Percentiles rank a stretch among this genome's conserved stretches.
Evolutionary conservation across 495 filamentous ascomycete genomes (phyloP).

Genomic region (Rhizodiscina lignyota): DNA sequence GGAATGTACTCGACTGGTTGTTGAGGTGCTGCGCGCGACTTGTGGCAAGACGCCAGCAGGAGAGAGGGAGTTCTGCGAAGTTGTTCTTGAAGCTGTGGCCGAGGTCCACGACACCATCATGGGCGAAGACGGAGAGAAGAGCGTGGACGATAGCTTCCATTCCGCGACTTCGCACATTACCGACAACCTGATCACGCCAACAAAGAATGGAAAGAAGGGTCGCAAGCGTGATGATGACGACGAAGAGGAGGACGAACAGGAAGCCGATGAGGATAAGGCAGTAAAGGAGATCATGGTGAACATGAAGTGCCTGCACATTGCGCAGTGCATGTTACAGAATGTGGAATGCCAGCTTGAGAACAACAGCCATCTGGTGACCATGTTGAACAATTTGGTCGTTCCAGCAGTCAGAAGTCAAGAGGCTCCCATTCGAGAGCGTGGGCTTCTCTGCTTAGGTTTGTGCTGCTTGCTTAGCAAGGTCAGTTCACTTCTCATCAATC

Average conservation of each 20-base stretch:
- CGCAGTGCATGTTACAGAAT: constrained; percentile 92
- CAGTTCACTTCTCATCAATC: constrained; percentile 7
- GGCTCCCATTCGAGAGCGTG: constrained; percentile 78
- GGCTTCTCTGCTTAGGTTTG: constrained; percentile 75
- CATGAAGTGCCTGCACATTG: constrained; percentile 95
- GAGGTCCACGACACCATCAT: constrained; percentile 88
- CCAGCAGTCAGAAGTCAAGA: constrained; percentile 89
- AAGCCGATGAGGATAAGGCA: constrained; percentile 64
- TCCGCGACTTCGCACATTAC: constrained; percentile 75
- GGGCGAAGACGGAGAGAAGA: constrained; percentile 17
- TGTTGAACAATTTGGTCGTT: constrained; percentile 92
- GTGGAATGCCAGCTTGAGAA: constrained; percentile 69
- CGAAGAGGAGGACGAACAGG: constrained; percentile 31
- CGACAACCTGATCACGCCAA: constrained; percentile 35
- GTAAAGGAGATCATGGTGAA: constrained; percentile 86
- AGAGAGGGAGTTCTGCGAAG: constrained; percentile 83
- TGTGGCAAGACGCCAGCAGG: constrained; percentile 62
- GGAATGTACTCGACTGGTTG: constrained; percentile 73
- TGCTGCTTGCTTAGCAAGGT: constrained; percentile 81
- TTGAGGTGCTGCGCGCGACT: constrained; percentile 66
- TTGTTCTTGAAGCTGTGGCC: constrained; percentile 83
- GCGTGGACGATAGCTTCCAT: constrained; percentile 67
- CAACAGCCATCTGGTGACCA: constrained; percentile 74
- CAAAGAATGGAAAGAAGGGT: constrained; percentile 31
- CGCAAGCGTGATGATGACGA: constrained; percentile 10